Conservation (phyloP, 2,329 filamentous ascomycete genomes). For the Diplodia sapinea region DNA sequence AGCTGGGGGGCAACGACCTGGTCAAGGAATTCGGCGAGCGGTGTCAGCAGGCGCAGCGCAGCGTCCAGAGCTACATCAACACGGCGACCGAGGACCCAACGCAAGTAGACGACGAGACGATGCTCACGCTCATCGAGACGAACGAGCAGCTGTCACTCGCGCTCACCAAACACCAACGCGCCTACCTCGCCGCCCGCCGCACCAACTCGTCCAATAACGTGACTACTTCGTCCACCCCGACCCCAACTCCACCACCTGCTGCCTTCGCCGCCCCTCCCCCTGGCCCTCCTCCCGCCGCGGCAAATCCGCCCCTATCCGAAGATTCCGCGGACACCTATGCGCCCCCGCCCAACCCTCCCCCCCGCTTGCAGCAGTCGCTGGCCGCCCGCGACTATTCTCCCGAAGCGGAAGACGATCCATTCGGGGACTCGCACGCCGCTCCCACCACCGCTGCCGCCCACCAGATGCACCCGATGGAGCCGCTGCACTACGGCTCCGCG, state of each 20-base stretch:
- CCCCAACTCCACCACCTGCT: slow-evolving; percentile 20
- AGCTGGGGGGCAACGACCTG: slow-evolving; percentile 82
- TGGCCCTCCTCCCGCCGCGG: not conserved
- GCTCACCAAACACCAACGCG: slow-evolving; percentile 82
- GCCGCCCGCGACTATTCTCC: not conserved
- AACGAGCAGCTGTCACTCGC: slow-evolving; percentile 88
- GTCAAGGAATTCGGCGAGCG: slow-evolving; percentile 90
- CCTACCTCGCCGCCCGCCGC: slow-evolving; percentile 67
- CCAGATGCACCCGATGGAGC: slow-evolving; percentile 18
- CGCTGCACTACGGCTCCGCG: slow-evolving; percentile 16
- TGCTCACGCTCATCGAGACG: slow-evolving; percentile 90
- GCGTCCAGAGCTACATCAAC: slow-evolving; percentile 85
- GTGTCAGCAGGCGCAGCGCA: slow-evolving; percentile 78
- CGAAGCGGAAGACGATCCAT: slow-evolving; percentile 39
- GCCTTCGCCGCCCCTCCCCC: not conserved
- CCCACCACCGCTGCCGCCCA: too few relatives aligned
- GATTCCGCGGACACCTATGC: not conserved
- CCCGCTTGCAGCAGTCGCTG: slow-evolving; percentile 12
- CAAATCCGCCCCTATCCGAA: not conserved
- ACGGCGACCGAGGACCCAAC: slow-evolving; percentile 66
- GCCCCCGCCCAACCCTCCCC: slow-evolving; percentile 11
- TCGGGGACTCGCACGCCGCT: slow-evolving; percentile 48
- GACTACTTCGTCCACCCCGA: slow-evolving; percentile 27
- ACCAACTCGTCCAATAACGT: slow-evolving; percentile 34
- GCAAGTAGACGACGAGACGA: slow-evolving; percentile 86